Evolutionary conservation across 148 eudicot genomes (phyloP).

Genomic region (Rhododendron vialii): DNA sequence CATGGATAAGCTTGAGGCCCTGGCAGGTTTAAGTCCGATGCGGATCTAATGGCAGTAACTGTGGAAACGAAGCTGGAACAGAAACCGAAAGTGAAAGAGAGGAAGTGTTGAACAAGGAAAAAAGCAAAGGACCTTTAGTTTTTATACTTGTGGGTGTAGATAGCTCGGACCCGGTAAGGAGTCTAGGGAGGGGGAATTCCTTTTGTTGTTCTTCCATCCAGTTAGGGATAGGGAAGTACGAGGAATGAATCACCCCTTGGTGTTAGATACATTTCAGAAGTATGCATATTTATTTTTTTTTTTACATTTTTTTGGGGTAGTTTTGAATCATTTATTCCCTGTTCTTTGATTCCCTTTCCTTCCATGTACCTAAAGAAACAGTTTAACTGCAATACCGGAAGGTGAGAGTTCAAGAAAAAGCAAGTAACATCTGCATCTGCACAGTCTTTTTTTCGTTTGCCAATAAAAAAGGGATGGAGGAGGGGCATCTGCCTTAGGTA

Average conservation of each 20-base stretch:
- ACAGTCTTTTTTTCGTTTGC: too few species aligned
- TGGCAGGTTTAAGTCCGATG: constrained; percentile 61
- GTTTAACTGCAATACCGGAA: not conserved
- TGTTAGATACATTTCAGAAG: constrained; percentile 9
- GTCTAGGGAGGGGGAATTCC: constrained; percentile 23
- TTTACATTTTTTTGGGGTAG: not conserved
- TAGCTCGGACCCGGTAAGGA: constrained; percentile 19
- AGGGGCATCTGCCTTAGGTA: not conserved
- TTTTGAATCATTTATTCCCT: not conserved
- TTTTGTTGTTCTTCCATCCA: constrained; percentile 40
- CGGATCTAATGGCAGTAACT: constrained; percentile 33
- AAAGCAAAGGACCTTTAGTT: constrained; percentile 4
- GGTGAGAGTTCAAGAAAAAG: not conserved
- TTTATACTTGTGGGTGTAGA: constrained; percentile 21
- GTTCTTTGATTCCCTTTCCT: not conserved
- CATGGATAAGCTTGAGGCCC: constrained; percentile 32
- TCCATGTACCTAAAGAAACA: not conserved
- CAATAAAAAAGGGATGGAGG: not conserved
- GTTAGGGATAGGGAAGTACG: constrained; percentile 37
- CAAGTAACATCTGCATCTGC: not conserved
- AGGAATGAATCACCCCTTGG: constrained; percentile 17
- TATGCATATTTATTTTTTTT: too few species aligned
- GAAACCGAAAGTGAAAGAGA: constrained; percentile 1
- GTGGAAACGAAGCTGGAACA: constrained; percentile 19
- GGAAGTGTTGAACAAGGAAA: constrained; percentile 2